Conservation (phyloP, 192 early-diverging fungal species). For the Spinellus fusiger region DNA sequence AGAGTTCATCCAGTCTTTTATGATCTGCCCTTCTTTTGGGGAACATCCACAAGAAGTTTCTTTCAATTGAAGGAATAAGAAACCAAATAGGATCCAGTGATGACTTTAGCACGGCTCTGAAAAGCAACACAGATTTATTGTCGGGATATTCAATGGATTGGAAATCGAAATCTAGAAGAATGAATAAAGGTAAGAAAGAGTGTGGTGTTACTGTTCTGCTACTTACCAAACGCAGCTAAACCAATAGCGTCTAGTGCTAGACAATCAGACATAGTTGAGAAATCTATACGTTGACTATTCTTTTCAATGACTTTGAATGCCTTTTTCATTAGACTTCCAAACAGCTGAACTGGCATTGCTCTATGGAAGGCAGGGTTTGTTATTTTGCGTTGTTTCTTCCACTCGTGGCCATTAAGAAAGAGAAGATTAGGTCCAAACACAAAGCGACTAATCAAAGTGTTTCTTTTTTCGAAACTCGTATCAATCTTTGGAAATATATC, state of each 20-base stretch:
- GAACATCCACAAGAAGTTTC: conserved; percentile 1
- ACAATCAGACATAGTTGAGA: conserved; percentile 12
- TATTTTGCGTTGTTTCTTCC: conserved; percentile 14
- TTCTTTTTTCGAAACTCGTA: too few species aligned
- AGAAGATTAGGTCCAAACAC: neutral
- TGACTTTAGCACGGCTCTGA: neutral
- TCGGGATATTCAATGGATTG: conserved; percentile 6
- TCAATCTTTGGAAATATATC: neutral
- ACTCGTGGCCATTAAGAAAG: conserved; percentile 7
- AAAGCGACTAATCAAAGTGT: neutral
- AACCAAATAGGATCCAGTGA: neutral
- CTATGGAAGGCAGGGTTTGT: conserved; percentile 18
- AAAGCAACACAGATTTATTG: conserved; percentile 2
- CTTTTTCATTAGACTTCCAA: conserved; percentile 1
- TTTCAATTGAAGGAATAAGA: conserved; percentile 17
- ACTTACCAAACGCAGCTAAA: conserved; percentile 23
- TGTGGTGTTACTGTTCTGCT: too few species aligned
- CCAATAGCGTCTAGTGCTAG: conserved; percentile 27
- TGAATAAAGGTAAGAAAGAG: too few species aligned
- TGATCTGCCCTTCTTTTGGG: conserved; percentile 5
- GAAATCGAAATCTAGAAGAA: conserved; percentile 16
- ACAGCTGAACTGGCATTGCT: conserved; percentile 15
- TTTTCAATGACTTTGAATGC: conserved; percentile 17
- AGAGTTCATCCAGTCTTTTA: conserved; percentile 6
- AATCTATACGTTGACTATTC: neutral